phyloP scores from a whole-genome alignment of 176 grass and related monocot genomes.

The Aegilops longissima region DNA sequence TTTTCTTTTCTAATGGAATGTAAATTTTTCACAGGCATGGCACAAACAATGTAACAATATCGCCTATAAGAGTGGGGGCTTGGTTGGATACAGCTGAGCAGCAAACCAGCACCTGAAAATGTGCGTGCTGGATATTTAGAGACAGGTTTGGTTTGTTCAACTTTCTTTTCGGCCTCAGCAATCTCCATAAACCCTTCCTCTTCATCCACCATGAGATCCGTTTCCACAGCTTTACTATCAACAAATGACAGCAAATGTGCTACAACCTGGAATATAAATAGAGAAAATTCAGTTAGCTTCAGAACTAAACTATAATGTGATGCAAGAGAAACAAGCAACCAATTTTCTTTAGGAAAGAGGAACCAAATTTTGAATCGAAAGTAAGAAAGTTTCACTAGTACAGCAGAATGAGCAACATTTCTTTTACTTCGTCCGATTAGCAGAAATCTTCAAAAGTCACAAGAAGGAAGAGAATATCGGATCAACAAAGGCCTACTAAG shows the following conservation, averaged over 20 bases:
- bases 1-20: not conserved
- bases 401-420: not conserved
- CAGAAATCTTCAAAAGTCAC: not conserved
- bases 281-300: not conserved
- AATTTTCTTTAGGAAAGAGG: not conserved
- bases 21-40: not conserved
- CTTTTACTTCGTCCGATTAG: not conserved
- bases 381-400: not conserved
- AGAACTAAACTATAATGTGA: not conserved
- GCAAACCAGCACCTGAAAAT: slow-evolving; percentile 33
- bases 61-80: not conserved
- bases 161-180: slow-evolving; percentile 33
- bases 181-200: slow-evolving; percentile 32
- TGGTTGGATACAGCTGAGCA: not conserved
- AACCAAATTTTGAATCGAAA: not conserved
- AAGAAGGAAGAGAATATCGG: not conserved
- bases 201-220: slow-evolving; percentile 34
- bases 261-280: slow-evolving; percentile 44
- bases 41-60: not conserved
- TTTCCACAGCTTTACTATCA: slow-evolving; percentile 29
- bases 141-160: slow-evolving; percentile 8
- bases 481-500: not conserved
- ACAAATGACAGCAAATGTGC: slow-evolving; percentile 56
- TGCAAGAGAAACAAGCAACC: not conserved
- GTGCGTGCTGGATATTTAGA: not conserved